These are phyloP conservation scores for Cynara cardunculus DNA, from an alignment of 129 eudicot species.

Conservation along the genomic window DNA sequence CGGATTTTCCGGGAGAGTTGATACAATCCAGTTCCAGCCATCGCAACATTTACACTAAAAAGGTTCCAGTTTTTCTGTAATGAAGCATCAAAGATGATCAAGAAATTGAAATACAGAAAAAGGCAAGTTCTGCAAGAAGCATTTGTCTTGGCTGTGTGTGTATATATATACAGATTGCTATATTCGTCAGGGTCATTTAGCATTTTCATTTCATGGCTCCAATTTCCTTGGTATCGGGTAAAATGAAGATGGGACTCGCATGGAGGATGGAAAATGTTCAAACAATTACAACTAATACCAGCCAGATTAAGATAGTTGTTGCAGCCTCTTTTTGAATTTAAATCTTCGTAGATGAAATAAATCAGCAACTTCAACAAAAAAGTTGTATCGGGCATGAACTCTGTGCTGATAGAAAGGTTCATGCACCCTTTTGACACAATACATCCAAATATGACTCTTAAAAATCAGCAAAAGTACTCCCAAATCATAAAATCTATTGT, in stretches of 20 bases:
- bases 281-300: background rate
- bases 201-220: background rate
- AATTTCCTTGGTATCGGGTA: background rate
- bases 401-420: background rate
- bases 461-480: background rate
- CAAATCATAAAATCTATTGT: background rate
- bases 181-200: background rate
- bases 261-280: background rate
- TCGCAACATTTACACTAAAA: conserved; percentile 87
- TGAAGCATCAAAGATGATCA: conserved; percentile 13
- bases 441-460: background rate
- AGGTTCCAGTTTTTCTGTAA: conserved; percentile 99
- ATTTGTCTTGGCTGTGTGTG: background rate
- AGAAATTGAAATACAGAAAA: background rate
- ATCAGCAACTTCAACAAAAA: background rate
- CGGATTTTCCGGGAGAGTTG: conserved; percentile 81
- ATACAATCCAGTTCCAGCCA: conserved; percentile 94
- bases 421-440: background rate
- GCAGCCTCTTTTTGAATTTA: background rate
- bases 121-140: background rate
- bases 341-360: background rate
- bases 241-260: background rate
- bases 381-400: background rate
- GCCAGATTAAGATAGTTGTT: background rate
- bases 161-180: background rate